phyloP scores from a whole-genome alignment of 73 alveolate species.

The Tetrahymena elliotti region DNA sequence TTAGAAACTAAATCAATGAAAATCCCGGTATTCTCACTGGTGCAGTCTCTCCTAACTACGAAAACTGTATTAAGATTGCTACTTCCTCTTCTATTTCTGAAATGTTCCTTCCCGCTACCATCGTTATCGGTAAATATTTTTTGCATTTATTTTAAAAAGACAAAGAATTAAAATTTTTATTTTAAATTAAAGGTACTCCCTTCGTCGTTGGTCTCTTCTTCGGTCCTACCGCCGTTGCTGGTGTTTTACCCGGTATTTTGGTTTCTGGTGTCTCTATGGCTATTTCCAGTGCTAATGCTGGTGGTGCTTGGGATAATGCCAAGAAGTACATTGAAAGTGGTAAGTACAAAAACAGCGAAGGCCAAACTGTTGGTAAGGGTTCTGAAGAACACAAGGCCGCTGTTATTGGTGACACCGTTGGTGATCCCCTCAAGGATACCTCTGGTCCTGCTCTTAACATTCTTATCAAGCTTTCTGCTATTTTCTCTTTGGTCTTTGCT shows the following conservation, averaged over 20 bases:
- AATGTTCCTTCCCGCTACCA: conserved; percentile 80
- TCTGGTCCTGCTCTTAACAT: conserved; percentile 86
- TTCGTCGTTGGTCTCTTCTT: conserved; percentile 69
- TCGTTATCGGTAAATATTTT: conserved; percentile 46
- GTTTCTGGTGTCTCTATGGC: conserved; percentile 87
- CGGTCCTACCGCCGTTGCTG: conserved; percentile 76
- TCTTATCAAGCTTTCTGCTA: conserved; percentile 78
- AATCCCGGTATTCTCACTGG: conserved; percentile 49
- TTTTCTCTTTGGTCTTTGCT: conserved; percentile 74
- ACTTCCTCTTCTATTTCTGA: conserved; percentile 70
- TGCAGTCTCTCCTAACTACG: conserved; percentile 45
- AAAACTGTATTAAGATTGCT: conserved; percentile 51
- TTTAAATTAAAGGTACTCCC: conserved; percentile 51
- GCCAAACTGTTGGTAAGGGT: conserved; percentile 54
- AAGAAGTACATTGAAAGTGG: conserved; percentile 55
- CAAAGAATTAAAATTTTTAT: not conserved
- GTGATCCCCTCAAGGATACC: conserved; percentile 84
- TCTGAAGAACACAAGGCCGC: conserved; percentile 87
- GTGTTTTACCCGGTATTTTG: conserved; percentile 75
- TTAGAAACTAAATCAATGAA: conserved; percentile 21
- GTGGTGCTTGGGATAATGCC: conserved; percentile 96
- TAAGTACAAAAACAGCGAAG: conserved; percentile 23
- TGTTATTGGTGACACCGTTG: conserved; percentile 92
- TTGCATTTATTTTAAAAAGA: not conserved
- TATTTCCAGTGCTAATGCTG: conserved; percentile 73